These are phyloP conservation scores for Colletotrichum liriopes DNA, from an alignment of 2,329 filamentous ascomycete genomes.

Conservation along the genomic window DNA sequence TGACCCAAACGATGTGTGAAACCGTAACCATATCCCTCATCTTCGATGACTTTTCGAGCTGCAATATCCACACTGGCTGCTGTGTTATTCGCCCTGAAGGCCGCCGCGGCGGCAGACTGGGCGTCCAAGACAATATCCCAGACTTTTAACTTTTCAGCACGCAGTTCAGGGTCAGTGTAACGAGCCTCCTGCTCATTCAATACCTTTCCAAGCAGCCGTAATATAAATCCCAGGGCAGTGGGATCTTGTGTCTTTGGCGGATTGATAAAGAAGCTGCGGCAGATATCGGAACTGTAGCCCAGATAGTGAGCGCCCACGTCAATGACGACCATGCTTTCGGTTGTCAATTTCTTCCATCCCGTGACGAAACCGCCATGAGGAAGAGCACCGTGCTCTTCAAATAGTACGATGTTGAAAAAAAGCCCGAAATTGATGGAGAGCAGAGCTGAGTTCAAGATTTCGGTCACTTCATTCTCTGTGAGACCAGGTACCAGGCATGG, in stretches of 20 bases:
- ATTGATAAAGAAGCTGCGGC: conserved; percentile 72
- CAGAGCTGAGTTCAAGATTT: conserved; percentile 70
- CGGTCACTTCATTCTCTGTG: conserved; percentile 71
- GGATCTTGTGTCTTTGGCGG: conserved; percentile 41
- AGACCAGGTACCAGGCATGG: conserved; percentile 69
- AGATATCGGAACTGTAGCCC: conserved; percentile 76
- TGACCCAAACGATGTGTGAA: conserved; percentile 77
- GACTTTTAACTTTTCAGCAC: conserved; percentile 68
- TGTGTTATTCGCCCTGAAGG: conserved; percentile 66
- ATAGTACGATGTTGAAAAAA: conserved; percentile 77
- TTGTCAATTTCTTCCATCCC: conserved; percentile 65
- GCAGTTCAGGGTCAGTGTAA: conserved; percentile 45
- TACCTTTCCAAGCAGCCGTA: neutral
- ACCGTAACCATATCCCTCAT: conserved; percentile 70
- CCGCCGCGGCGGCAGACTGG: conserved; percentile 68
- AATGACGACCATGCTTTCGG: conserved; percentile 73
- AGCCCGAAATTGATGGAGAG: conserved; percentile 67
- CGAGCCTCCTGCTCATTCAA: neutral
- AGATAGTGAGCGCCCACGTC: conserved; percentile 75
- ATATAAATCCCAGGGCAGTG: neutral
- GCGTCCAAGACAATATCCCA: conserved; percentile 76
- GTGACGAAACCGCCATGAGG: conserved; percentile 69
- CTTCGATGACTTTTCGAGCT: conserved; percentile 69
- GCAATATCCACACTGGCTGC: conserved; percentile 75
- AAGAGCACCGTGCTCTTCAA: conserved; percentile 69